A percentile compares a stretch with the other conserved stretches of the same genome.
These are phyloP conservation scores for Populus nigra DNA, from an alignment of 345 rosid genomes.

Conservation along the genomic window DNA sequence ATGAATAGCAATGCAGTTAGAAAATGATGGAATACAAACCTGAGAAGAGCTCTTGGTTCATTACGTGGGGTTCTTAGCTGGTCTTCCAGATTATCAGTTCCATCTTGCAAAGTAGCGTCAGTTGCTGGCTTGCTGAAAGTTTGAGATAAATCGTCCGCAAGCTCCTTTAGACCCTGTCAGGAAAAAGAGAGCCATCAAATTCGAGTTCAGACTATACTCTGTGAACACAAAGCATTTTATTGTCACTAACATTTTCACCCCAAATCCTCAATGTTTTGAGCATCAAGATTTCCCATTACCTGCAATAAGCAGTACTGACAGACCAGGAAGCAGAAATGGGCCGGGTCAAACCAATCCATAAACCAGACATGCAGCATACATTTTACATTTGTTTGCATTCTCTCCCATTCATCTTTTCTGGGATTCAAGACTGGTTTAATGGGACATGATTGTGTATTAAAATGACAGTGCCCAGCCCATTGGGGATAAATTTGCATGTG, in stretches of 20 bases:
- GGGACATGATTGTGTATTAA: background rate
- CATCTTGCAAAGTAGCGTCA: conserved; percentile 23
- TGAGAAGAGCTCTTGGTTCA: conserved; percentile 31
- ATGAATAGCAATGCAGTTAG: background rate
- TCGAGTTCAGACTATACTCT: background rate
- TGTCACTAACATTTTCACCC: background rate
- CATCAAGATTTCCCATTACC: background rate
- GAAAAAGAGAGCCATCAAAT: conserved; percentile 4
- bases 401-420: background rate
- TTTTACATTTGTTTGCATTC: background rate
- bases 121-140: conserved; percentile 20
- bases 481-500: background rate
- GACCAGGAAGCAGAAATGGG: background rate
- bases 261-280: background rate
- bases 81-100: conserved; percentile 26
- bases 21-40: conserved; percentile 29
- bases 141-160: conserved; percentile 32
- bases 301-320: background rate
- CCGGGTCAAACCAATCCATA: background rate
- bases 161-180: conserved; percentile 57
- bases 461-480: background rate
- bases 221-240: background rate
- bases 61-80: conserved; percentile 14
- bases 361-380: background rate
- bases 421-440: background rate